A percentile compares a stretch with the other conserved stretches of the same genome.
phyloP scores from a whole-genome alignment of 2,329 filamentous ascomycete species.

The Aureobasidium lini region DNA sequence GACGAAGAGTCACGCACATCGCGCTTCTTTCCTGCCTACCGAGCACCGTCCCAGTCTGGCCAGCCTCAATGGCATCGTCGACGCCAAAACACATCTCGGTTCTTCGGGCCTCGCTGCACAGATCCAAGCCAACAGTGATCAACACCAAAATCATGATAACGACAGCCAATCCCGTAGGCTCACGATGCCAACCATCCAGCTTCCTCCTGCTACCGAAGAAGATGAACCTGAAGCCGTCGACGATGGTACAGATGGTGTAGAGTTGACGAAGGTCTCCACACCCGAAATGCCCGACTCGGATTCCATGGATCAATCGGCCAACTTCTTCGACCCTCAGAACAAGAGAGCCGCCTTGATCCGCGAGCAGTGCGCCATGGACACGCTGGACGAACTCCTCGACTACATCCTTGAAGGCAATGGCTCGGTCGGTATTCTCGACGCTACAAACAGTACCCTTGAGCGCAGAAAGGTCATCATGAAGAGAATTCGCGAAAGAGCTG shows the following conservation, averaged over 20 bases:
- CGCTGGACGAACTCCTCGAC: constrained; percentile 82
- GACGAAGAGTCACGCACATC: constrained; percentile 21
- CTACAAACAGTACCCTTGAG: constrained; percentile 89
- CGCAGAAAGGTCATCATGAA: constrained; percentile 71
- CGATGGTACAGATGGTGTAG: constrained; percentile 16
- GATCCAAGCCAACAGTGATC: constrained; percentile 53
- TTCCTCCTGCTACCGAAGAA: not conserved
- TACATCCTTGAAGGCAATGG: constrained; percentile 78
- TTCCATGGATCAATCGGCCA: constrained; percentile 45
- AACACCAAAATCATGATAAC: constrained; percentile 17
- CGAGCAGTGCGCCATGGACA: constrained; percentile 87
- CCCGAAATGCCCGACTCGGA: constrained; percentile 14
- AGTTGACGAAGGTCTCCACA: constrained; percentile 20
- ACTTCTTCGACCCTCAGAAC: constrained; percentile 91
- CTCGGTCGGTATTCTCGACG: constrained; percentile 90
- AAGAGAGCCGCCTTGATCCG: constrained; percentile 71
- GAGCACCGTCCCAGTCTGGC: constrained; percentile 21
- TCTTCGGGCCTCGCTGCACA: constrained; percentile 38
- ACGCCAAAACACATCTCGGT: constrained; percentile 19
- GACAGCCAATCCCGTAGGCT: not conserved
- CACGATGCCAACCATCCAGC: not conserved
- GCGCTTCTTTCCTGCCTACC: constrained; percentile 13
- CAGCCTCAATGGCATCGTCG: constrained; percentile 19
- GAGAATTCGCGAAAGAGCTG: constrained; percentile 59
- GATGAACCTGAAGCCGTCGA: constrained; percentile 6